Evolutionary conservation across 2,329 filamentous ascomycete species (phyloP), one percentile per base, ranked within the genome.

Genomic region (Penicillium frequentans): DNA sequence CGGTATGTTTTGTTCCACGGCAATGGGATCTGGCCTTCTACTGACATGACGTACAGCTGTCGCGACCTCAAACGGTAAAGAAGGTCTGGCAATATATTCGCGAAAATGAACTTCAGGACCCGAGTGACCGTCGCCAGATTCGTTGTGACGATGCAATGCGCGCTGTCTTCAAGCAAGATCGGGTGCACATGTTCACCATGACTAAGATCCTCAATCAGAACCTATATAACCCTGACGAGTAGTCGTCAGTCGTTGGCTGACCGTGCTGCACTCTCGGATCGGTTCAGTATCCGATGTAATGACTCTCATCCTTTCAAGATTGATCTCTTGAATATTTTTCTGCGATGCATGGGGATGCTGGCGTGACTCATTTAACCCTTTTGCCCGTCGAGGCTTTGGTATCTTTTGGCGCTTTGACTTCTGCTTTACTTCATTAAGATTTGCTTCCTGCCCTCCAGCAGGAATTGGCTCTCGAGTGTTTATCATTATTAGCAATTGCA

Each of bases 181-280:
- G 85, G 69, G 90, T 99, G 49, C 91, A 98, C 76, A 99, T 99
- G 95, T 99, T 99, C 76, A 93, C 91, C 65, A 98, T 99, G 93
- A 98, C 96, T 81, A 97, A 97, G 81, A 85, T 96, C 16, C 86
- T 98, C 11, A 91, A 90, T 61, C 88, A 89, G 72, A 93, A 98
- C 70, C 81, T 98, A 39, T 97, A 96, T 71, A 90, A 89, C 2
- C 83, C 90, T 48, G 91, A 93, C 52, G 91, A 95, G 73, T 86
- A 73, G 62, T 45, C 49, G 19, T 46, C 23, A 44, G 24, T n/a
- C 16, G 13, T 23, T 29, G 16, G 19, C 19, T 29, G 16, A 16
- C 19, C 11, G 24, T 35, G 19, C 24, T 29, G 19, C 14, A 39
- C 29, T 44, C 35, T 23, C 21, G 19, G 50, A 35, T 37, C 27